Evolutionary conservation across 371 early-diverging fungal species (phyloP).

Genomic region (Syncephalastrum monosporum): DNA sequence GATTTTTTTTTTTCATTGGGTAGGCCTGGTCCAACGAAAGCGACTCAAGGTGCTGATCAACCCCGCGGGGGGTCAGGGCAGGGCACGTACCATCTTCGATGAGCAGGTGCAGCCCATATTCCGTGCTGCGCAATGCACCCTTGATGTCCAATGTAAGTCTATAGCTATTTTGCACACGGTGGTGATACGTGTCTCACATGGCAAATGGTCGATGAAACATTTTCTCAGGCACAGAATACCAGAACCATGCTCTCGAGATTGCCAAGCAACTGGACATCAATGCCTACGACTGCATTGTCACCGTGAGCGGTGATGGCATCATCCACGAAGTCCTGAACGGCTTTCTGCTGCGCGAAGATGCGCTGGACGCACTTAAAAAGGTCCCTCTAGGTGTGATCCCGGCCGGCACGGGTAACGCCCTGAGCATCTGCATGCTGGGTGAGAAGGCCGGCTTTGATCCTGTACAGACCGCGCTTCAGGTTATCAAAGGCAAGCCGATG

Average conservation of each 20-base stretch:
- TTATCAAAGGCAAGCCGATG: conserved; percentile 56
- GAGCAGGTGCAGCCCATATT: conserved; percentile 65
- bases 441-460: conserved; percentile 52
- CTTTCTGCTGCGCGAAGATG: conserved; percentile 66
- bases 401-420: conserved; percentile 61
- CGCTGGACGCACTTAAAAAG: conserved; percentile 43
- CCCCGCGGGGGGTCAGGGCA: conserved; percentile 75
- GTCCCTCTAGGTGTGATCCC: conserved; percentile 69
- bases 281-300: conserved; percentile 59
- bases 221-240: conserved; percentile 57
- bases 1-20: not conserved
- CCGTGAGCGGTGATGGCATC: conserved; percentile 81
- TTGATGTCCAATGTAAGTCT: conserved; percentile 57
- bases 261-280: conserved; percentile 54
- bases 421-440: conserved; percentile 56
- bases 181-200: too few species aligned
- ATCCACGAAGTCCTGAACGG: conserved; percentile 82
- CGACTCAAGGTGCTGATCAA: conserved; percentile 66
- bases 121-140: conserved; percentile 56
- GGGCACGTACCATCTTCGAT: conserved; percentile 59
- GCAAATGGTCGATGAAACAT: not conserved
- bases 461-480: conserved; percentile 47
- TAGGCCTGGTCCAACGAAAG: conserved; percentile 33
- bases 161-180: not conserved
- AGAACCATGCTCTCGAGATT: conserved; percentile 68